Evolutionary conservation across 306 rosid species (phyloP).

Genomic region (Quercus glauca): DNA sequence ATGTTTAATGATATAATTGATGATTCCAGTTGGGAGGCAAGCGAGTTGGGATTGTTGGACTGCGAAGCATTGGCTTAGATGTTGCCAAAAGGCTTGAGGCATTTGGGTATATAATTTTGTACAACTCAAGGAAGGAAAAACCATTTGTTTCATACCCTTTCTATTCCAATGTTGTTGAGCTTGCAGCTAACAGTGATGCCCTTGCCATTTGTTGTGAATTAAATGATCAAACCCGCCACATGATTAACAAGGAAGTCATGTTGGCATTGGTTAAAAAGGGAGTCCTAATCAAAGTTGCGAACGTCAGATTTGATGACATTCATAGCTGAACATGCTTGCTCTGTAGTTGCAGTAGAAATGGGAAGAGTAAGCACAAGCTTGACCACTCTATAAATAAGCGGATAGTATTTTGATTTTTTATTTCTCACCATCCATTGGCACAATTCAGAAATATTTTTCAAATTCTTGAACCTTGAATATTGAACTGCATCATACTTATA

Average conservation of each 20-base stretch:
- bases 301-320: too few relatives aligned
- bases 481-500: too few relatives aligned
- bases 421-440: too few relatives aligned
- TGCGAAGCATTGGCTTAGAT: conserved; percentile 32
- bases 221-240: conserved; percentile 39
- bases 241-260: conserved; percentile 34
- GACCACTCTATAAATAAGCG: too few relatives aligned
- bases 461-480: too few relatives aligned
- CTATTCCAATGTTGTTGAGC: conserved; percentile 34
- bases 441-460: too few relatives aligned
- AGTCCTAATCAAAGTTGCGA: conserved; percentile 34
- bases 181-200: conserved; percentile 38
- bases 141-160: conserved; percentile 36
- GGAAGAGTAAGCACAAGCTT: too few relatives aligned
- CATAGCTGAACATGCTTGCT: too few relatives aligned
- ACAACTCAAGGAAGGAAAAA: conserved; percentile 31
- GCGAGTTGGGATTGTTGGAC: conserved; percentile 23
- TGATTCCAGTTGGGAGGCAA: conserved; percentile 40
- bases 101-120: conserved; percentile 39
- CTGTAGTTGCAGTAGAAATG: too few relatives aligned
- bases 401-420: too few relatives aligned
- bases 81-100: conserved; percentile 46
- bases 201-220: conserved; percentile 45
- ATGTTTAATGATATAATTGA: neutral
- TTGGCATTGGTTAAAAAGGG: conserved; percentile 45